phyloP scores from a whole-genome alignment of 805 yeast species.

The Spathaspora hagerdaliae region DNA sequence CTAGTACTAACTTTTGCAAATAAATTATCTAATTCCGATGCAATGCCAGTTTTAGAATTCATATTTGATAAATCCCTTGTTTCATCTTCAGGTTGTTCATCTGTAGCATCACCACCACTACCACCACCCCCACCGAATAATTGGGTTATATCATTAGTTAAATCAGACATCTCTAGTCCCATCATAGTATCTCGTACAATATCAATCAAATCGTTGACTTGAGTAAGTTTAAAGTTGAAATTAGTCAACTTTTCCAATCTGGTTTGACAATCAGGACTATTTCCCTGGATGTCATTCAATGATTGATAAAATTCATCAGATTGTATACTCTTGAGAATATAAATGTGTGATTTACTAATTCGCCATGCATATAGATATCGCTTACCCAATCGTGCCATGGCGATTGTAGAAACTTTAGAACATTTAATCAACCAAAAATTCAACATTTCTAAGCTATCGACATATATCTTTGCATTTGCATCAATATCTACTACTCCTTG shows the following conservation, averaged over 20 bases:
- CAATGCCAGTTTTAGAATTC: background rate
- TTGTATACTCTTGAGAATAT: slow-evolving; percentile 23
- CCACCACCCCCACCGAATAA: background rate
- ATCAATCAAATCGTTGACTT: slow-evolving; percentile 1
- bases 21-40: slow-evolving; percentile 1
- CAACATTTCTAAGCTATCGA: slow-evolving; percentile 11
- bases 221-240: slow-evolving; percentile 1
- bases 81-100: background rate
- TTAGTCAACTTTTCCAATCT: background rate
- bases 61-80: background rate
- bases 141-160: slow-evolving; percentile 1
- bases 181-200: background rate
- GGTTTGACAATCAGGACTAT: background rate
- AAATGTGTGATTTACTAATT: slow-evolving; percentile 31
- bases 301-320: slow-evolving; percentile 24
- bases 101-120: no score
- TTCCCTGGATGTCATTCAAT: background rate
- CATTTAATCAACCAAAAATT: slow-evolving; percentile 19
- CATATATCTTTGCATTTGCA: slow-evolving; percentile 11
- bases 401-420: slow-evolving; percentile 24
- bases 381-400: slow-evolving; percentile 30
- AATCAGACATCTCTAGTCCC: background rate
- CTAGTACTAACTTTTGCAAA: slow-evolving; percentile 1
- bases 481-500: slow-evolving; percentile 11
- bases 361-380: slow-evolving; percentile 38